A percentile compares a stretch with the other conserved stretches of the same genome.
These are phyloP conservation scores for Backusella westeae DNA, from an alignment of 192 early-diverging fungal genomes.

Conservation along the genomic window DNA sequence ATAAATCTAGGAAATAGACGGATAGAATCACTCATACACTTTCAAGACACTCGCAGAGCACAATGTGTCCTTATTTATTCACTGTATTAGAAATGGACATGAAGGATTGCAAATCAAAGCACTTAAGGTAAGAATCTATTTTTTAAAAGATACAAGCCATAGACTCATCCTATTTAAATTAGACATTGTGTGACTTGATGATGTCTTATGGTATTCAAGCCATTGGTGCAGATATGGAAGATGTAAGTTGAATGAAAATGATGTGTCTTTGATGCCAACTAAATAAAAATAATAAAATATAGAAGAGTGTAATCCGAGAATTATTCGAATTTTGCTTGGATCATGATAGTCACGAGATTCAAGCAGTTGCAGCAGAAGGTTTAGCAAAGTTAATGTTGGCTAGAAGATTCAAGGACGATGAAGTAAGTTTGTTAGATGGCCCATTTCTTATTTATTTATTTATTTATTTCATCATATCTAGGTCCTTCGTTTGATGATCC, in stretches of 20 bases:
- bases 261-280: background rate
- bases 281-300: background rate
- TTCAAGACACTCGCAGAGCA: slow-evolving; percentile 60
- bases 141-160: background rate
- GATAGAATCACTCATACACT: background rate
- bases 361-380: slow-evolving; percentile 76
- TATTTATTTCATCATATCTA: slow-evolving; percentile 25
- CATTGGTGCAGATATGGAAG: slow-evolving; percentile 22
- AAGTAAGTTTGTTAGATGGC: slow-evolving; percentile 24
- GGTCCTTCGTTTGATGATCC: slow-evolving; percentile 72
- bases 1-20: background rate
- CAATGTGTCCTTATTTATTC: slow-evolving; percentile 72
- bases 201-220: slow-evolving; percentile 51
- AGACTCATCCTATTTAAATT: background rate
- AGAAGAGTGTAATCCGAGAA: slow-evolving; percentile 42
- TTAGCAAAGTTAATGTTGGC: slow-evolving; percentile 68
- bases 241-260: slow-evolving; percentile 14
- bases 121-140: slow-evolving; percentile 52
- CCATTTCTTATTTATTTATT: background rate
- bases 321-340: slow-evolving; percentile 56
- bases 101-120: slow-evolving; percentile 63
- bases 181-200: slow-evolving; percentile 65
- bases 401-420: slow-evolving; percentile 37
- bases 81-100: slow-evolving; percentile 56
- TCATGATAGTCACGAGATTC: slow-evolving; percentile 52